Conservation (phyloP, 768 basidiomycete species). For the Lepiota subincarnata region DNA sequence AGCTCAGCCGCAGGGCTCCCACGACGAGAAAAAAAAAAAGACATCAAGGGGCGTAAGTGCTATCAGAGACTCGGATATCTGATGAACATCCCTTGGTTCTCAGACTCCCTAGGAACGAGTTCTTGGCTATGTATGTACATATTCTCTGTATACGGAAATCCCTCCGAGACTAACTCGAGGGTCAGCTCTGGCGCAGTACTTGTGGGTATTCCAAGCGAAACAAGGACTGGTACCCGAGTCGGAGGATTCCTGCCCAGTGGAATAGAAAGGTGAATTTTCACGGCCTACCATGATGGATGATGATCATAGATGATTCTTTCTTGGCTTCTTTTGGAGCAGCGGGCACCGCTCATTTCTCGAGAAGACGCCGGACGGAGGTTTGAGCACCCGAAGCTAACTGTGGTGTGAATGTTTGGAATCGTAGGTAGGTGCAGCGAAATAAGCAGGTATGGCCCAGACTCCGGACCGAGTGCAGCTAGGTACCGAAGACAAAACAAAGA, state of each 20-base stretch:
- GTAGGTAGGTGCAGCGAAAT: background rate
- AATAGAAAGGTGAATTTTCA: background rate
- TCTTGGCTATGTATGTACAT: background rate
- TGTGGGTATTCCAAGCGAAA: background rate
- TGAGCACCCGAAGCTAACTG: background rate
- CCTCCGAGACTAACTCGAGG: background rate
- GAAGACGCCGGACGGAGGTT: background rate
- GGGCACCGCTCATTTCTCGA: background rate
- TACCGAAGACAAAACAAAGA: constrained; percentile 3
- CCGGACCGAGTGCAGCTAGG: too few relatives aligned
- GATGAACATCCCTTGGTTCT: background rate
- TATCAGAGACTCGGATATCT: too few relatives aligned
- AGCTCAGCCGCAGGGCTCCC: background rate
- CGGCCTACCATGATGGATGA: background rate
- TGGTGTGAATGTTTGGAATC: too few relatives aligned
- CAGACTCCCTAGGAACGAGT: background rate
- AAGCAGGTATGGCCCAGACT: background rate
- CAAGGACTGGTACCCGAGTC: background rate
- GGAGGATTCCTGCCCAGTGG: background rate
- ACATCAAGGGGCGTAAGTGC: background rate
- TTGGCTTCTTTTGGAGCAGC: background rate
- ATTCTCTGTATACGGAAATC: background rate
- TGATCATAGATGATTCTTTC: background rate
- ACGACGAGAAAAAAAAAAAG: constrained; percentile 5
- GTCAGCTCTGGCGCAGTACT: background rate